Conservation (phyloP, 164 flowering plant species). For the Macadamia tetraphylla region DNA sequence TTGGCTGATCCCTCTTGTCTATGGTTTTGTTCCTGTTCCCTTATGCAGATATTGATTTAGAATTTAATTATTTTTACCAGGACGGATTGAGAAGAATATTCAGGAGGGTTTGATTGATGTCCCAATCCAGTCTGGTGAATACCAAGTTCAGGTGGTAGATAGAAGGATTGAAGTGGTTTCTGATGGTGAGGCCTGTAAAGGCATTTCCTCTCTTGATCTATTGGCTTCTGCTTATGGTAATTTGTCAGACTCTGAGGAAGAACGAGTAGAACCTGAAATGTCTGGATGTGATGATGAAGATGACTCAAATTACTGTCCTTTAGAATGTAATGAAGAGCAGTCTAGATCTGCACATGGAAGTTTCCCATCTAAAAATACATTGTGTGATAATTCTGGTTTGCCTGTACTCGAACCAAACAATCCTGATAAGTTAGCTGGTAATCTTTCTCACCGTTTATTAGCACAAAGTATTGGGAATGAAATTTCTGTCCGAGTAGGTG, state of each 20-base stretch:
- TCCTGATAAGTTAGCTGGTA: constrained; percentile 19
- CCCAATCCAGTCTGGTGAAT: constrained; percentile 38
- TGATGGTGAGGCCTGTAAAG: constrained; percentile 24
- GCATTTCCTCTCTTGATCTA: constrained; percentile 64
- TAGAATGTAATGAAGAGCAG: constrained; percentile 2
- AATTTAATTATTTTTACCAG: constrained; percentile 24
- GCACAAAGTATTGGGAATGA: constrained; percentile 18
- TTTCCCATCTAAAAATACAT: constrained; percentile 12
- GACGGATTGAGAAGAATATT: constrained; percentile 23
- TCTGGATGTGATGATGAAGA: constrained; percentile 20
- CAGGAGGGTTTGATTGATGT: constrained; percentile 43
- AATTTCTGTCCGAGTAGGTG: constrained; percentile 12
- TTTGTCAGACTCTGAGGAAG: constrained; percentile 88
- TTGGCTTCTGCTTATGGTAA: constrained; percentile 73
- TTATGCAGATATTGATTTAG: neutral
- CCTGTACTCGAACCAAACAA: constrained; percentile 18
- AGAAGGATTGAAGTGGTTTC: constrained; percentile 23
- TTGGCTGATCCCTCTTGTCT: neutral
- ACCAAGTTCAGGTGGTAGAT: constrained; percentile 25
- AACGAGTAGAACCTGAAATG: constrained; percentile 30
- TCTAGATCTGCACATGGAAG: neutral
- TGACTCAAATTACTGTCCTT: constrained; percentile 19
- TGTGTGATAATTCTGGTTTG: constrained; percentile 13
- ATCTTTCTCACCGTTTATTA: constrained; percentile 8
- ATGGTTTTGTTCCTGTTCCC: neutral